Evolutionary conservation across 1,139 yeast species (phyloP), one percentile per base, ranked within the genome.

Genomic region (Debaryomyces singareniensis): DNA sequence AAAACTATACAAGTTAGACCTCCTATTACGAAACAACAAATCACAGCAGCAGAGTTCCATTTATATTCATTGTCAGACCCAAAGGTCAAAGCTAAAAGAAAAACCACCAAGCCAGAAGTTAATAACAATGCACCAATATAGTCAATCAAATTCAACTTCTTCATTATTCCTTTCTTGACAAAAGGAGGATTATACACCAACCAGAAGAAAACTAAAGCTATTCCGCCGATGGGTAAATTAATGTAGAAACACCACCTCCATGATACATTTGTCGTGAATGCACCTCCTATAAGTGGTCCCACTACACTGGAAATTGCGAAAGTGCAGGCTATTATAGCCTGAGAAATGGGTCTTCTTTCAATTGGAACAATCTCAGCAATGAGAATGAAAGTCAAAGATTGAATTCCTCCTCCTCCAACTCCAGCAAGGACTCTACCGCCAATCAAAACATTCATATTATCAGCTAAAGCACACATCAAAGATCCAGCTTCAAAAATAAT

Each of bases 201-300:
- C 15, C 43, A 30, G 28, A 61, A 53, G 16, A 54, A 42, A 2
- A 36, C 45, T 21, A 44, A 29, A 1, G 67, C 64, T 16, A 54
- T 32, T 2, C 56, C 67, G 9, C 68, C 68, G 38, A 61, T 46
- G 9, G 68, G 68, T 35, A 61, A 54, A 33, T 61, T 61, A 18
- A 37, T 36, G 15, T 33, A 37, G 22, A 37, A 37, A 51, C 64
- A 28, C 41, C 46, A 37, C 39, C 75, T 60, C 82, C 82, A 75
- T 6, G 58, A 37, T 15, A 52, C 55, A 34, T 58, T 54, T 15
- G 58, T 45, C 4, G 71, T 62, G 35, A 74, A 68, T 0, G 69
- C 75, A 16, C 76, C 74, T 35, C 75, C 75, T 13, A 75, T 47
- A 32, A 75, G 62, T 0, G 82, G 82, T 0, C 81, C 82, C 10